Evolutionary conservation across 106 monocot species (phyloP), one percentile per base, ranked within the genome.

Genomic region (Phalaenopsis aphrodite): DNA sequence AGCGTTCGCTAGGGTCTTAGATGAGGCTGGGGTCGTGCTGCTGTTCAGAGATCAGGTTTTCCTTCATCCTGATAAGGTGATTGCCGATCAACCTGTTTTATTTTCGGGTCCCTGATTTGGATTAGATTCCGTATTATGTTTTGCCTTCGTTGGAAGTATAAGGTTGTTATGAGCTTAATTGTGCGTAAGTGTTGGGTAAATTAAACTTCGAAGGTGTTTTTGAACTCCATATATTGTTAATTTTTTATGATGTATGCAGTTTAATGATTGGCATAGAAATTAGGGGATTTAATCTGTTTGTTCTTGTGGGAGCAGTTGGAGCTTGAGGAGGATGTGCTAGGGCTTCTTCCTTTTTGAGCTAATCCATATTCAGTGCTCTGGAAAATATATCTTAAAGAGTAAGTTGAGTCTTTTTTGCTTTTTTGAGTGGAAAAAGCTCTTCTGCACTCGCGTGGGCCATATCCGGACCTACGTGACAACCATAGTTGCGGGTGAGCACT

Each of bases 61-160:
- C 77, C 87, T 98, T 30, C 98, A 92, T 38, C 94, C 98, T 14
- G 85, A 94, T 12, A 98, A 98, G 98, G 96, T 94, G 30, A 76
- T 81, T 23, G 18, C n/a, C 2, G 11, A 8, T 43, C 14, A 3
- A n/a, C n/a, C 24, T 55, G n/a, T 39, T 36, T 9, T 24, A 45
- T 64, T 43, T 12, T 12, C 12, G 2, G 52, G 52, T 52, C 12
- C 52, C 3, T 52, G 52, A 3, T 52, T 12, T 12, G 12, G 10
- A 52, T 0, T 52, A 10, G 12, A 52, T 52, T 52, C 52, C 14
- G 7, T 52, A 12, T 52, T 78, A 66, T 8, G 1, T 66, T 61
- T 61, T 61, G 4, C 61, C 61, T 8, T 61, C n/a, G n/a, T 21
- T 61, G 21, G 21, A 18, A 61, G n/a, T n/a, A 61, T 21, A 21